Evolutionary conservation across 2,329 filamentous ascomycete genomes (phyloP).

Genomic region (Aureobasidium sp.): DNA sequence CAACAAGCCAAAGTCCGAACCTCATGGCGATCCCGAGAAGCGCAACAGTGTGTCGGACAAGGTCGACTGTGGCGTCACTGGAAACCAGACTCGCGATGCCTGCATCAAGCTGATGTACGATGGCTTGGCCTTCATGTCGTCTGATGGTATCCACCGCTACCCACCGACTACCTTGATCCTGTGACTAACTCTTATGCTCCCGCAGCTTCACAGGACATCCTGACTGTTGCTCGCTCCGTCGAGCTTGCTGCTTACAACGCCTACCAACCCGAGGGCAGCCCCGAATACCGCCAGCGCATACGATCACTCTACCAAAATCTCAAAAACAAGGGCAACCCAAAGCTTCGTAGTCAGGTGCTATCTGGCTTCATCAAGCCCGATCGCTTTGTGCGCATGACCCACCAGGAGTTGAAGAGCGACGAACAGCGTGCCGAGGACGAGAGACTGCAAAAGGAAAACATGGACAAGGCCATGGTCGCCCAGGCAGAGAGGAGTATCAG

Average conservation of each 20-base stretch:
- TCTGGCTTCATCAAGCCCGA: slow-evolving; percentile 62
- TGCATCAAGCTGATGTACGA: slow-evolving; percentile 92
- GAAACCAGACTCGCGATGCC: slow-evolving; percentile 65
- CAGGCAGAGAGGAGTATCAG: slow-evolving; percentile 86
- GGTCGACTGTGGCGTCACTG: slow-evolving; percentile 68
- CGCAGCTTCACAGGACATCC: slow-evolving; percentile 53
- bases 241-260: slow-evolving; percentile 67
- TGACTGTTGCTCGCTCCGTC: slow-evolving; percentile 58
- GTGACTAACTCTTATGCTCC: neutral
- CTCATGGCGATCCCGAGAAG: slow-evolving; percentile 59
- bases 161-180: neutral
- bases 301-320: slow-evolving; percentile 90
- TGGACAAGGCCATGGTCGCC: slow-evolving; percentile 93
- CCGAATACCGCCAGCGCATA: slow-evolving; percentile 78
- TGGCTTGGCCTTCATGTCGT: slow-evolving; percentile 67
- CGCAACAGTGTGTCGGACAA: slow-evolving; percentile 75
- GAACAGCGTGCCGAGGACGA: slow-evolving; percentile 69
- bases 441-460: slow-evolving; percentile 79
- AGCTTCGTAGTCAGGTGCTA: slow-evolving; percentile 68
- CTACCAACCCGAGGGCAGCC: slow-evolving; percentile 60
- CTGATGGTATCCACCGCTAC: slow-evolving; percentile 33
- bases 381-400: slow-evolving; percentile 75
- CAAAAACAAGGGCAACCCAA: slow-evolving; percentile 80
- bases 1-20: slow-evolving; percentile 43
- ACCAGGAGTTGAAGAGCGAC: slow-evolving; percentile 83